Evolutionary conservation across 495 filamentous ascomycete genomes (phyloP), one percentile per base, ranked within the genome.

Genomic region (Neurospora terricola): DNA sequence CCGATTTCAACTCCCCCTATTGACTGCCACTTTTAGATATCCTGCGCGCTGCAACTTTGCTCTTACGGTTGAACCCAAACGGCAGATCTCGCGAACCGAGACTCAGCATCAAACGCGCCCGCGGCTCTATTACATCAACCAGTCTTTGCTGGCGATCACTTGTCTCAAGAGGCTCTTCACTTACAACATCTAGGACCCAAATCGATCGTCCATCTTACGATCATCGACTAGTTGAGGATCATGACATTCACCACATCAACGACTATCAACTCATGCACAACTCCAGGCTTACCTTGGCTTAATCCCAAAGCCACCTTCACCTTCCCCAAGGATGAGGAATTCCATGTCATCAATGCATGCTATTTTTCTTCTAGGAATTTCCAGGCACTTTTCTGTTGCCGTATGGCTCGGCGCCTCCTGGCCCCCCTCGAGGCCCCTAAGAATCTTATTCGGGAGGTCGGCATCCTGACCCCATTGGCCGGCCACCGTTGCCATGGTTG

Each of bases 391-490:
- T 14, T 7, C 48, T 27, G 48, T 30, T 59, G 34, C 34, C 34
- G 34, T 34, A n/a, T 34, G 34, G 34, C 4, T 3, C 34, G 34
- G 34, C 34, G 34, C 34, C 34, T 34, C 34, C 34, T 34, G 34
- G 48, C 23, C 12, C 5, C 5, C 23, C 2, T 59, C 5, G 10
- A 16, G 48, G 48, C 48, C 48, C 48, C 48, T 23, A 45, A n/a
- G 23, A 62, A 62, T 62, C 54, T 30, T 62, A 16, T 30, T 62
- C 54, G 54, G 54, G 23, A 62, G 54, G 54, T 30, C 23, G 54
- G 23, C 23, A 30, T 27, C 54, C 5, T 62, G 23, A 8, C 12
- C 12, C 74, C 66, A 81, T 81, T 81, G 79, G 79, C 72, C 18
- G 6, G 43, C 43, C 3, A 45, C 42, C 42, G 42, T 45, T 73